These are phyloP conservation scores for Ganoderma lingzhi DNA, from an alignment of 1,284 basidiomycete genomes.

Conservation along the genomic window DNA sequence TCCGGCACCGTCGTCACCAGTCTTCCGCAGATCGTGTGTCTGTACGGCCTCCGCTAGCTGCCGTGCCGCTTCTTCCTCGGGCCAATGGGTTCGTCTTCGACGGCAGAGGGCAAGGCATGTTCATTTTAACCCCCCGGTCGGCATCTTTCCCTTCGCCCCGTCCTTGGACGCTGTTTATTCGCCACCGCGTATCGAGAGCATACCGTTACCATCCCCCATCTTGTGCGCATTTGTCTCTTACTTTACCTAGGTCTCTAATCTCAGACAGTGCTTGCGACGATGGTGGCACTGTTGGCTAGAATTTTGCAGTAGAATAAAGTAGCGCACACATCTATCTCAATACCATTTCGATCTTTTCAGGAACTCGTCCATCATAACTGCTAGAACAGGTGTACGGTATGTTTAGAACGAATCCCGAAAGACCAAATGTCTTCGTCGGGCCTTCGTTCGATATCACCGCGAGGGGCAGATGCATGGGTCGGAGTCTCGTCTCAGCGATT, in stretches of 20 bases:
- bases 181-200: neutral
- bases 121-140: neutral
- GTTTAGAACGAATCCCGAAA: neutral
- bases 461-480: neutral
- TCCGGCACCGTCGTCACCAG: neutral
- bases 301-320: constrained; percentile 13
- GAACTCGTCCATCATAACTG: neutral
- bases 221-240: neutral
- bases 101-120: neutral
- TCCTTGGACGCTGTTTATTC: constrained; percentile 7
- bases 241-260: constrained; percentile 1
- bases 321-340: constrained; percentile 7
- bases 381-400: neutral
- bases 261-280: neutral
- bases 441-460: neutral
- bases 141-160: neutral
- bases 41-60: neutral
- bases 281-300: constrained; percentile 1
- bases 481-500: neutral
- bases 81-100: neutral
- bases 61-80: neutral
- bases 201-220: neutral
- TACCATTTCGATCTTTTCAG: neutral
- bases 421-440: neutral
- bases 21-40: neutral